Evolutionary conservation across 495 filamentous ascomycete genomes (phyloP), one percentile per base, ranked within the genome.

Genomic region (Daldinia childiae): DNA sequence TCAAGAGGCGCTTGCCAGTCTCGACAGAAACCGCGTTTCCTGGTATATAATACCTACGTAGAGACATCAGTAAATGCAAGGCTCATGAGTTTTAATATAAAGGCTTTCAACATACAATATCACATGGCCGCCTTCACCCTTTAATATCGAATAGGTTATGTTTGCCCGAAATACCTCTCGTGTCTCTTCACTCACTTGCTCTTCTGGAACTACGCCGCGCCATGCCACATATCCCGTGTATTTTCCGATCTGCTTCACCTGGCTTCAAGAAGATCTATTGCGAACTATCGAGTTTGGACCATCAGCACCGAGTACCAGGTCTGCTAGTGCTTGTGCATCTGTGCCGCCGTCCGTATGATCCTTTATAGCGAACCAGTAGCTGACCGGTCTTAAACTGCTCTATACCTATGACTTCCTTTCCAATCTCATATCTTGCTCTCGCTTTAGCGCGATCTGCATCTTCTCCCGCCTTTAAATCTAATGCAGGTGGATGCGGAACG

Each of bases 1-100:
- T 88, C 45, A 86, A 74, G 14, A 84, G 76, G 6, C 84, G 78
- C 14, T 81, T 41, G 12, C 81, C 82, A 0, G 76, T 74, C 34
- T 82, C 72, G 8, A 83, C 72, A 6, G 78, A 76, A 15, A 83
- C 82, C 39, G 82, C 72, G 36, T 76, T 51, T 11, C 84, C 85
- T 0, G 85, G 82, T 34, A 87, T 87, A 19, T 48, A 48, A 6
- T 48, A 48, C 11, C 43, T 48, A 19, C 41, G 17, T 11, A 48
- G 19, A 9, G 43, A 9, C 3, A 21, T 48, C 7, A 48, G 43
- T 11, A 48, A 21, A 6, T 21, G 7, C 11, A 21, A 45, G 7
- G 17, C 3, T 24, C 4, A 9, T 48, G 15, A 11, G 43, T 3
- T 24, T 48, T 48, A 14, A 11, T 4, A 21, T 48, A 48, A 24